phyloP scores from a whole-genome alignment of 2,329 filamentous ascomycete genomes.

The Biscogniauxia sp. region DNA sequence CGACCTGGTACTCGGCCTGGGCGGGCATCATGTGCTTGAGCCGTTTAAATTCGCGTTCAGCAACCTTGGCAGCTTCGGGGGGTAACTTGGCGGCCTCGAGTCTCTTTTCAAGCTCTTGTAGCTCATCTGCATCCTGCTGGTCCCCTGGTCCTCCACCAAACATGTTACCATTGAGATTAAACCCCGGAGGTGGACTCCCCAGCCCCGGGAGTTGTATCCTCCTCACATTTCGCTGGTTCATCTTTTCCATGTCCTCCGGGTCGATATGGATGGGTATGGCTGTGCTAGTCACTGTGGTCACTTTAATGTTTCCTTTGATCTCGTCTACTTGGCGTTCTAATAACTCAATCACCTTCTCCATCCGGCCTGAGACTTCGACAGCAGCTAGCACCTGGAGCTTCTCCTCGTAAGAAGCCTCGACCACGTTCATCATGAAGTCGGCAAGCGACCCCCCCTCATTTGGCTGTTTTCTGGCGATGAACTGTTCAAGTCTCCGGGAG shows the following conservation, averaged over 20 bases:
- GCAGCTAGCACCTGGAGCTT: conserved; percentile 85
- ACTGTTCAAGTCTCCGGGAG: conserved; percentile 80
- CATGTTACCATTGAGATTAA: conserved; percentile 39
- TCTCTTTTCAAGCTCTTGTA: conserved; percentile 88
- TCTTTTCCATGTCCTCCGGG: conserved; percentile 52
- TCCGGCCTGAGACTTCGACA: conserved; percentile 71
- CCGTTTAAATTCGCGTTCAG: conserved; percentile 81
- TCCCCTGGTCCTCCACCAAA: conserved; percentile 52
- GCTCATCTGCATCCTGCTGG: conserved; percentile 82
- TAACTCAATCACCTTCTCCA: conserved; percentile 80
- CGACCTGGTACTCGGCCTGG: conserved; percentile 94
- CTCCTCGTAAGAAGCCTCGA: conserved; percentile 85
- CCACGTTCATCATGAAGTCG: conserved; percentile 94
- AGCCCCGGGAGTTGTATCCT: conserved; percentile 14
- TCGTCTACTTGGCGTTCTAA: conserved; percentile 77
- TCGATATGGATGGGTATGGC: conserved; percentile 59
- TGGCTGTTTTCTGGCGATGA: conserved; percentile 79
- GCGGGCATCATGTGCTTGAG: conserved; percentile 94
- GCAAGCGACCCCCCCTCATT: conserved; percentile 81
- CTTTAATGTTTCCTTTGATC: conserved; percentile 84
- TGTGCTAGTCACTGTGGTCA: conserved; percentile 72
- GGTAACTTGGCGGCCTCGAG: conserved; percentile 78
- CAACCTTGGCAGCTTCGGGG: conserved; percentile 84
- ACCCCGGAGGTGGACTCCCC: conserved; percentile 18
- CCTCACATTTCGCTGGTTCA: conserved; percentile 38